Evolutionary conservation across 129 eudicot species (phyloP), one percentile per base, ranked within the genome.

Genomic region (Lactuca saligna): DNA sequence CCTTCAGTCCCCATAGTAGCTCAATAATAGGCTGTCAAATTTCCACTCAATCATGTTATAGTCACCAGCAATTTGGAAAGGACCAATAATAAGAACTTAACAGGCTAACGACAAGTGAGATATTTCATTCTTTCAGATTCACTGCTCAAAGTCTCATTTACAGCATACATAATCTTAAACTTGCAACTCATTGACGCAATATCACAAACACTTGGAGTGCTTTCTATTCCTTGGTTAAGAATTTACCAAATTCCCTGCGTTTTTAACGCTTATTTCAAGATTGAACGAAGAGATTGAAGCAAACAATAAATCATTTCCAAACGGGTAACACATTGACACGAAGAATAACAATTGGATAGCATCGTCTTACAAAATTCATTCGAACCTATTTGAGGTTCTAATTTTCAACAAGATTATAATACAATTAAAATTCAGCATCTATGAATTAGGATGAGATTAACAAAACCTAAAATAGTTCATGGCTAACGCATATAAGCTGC

Each of bases 1-100:
- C 76, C 83, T 76, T 81, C 87, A 35, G 80, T 55, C 31, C 78
- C 90, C 96, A 85, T 87, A 25, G 32, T 41, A 31, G 64, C 34
- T 53, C 63, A 63, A 60, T 59, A 63, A 60, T 59, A 59, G 57
- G 20, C 69, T 60, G 63, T 68, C 15, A n/a, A 54, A 57, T 17
- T 46, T 44, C 31, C 3, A 10, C 65, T 49, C 31, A 25, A 25
- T 25, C 29, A 25, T 25, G 29, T 25, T 25, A 20, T 20, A 70
- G 53, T 69, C 66, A 71, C 8, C 48, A 70, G 44, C 68, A 71
- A 10, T 13, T 59, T 60, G 12, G 56, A 7, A 54, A 38, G 9
- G 17, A 16, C 15, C 44, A 70, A 39, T 3, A 59, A 12, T 20
- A 17, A 61, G 29, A 61, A 38, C 11, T 35, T n/a, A 16, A 37